These are phyloP conservation scores for Filosporella fistucella DNA, from an alignment of 495 filamentous ascomycete genomes.

Conservation along the genomic window DNA sequence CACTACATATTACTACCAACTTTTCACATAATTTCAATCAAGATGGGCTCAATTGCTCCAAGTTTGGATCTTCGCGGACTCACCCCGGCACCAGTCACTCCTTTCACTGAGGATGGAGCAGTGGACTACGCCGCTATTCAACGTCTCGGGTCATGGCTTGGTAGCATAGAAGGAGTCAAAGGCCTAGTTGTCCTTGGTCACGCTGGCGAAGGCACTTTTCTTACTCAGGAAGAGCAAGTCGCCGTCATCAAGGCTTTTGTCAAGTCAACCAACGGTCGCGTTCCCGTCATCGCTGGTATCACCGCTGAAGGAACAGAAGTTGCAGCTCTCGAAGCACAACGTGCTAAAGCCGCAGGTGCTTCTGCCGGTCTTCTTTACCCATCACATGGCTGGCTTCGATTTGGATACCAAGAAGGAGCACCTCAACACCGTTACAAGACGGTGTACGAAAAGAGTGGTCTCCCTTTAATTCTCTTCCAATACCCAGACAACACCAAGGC, in stretches of 20 bases:
- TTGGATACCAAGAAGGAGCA: slow-evolving; percentile 32
- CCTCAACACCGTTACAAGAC: slow-evolving; percentile 31
- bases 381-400: slow-evolving; percentile 34
- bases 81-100: slow-evolving; percentile 32
- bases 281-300: slow-evolving; percentile 33
- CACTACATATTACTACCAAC: no score
- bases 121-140: slow-evolving; percentile 32
- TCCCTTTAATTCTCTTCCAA: slow-evolving; percentile 34
- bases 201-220: slow-evolving; percentile 33
- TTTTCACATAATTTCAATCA: no score
- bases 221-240: slow-evolving; percentile 30
- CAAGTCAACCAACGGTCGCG: slow-evolving; percentile 30
- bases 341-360: slow-evolving; percentile 32
- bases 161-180: slow-evolving; percentile 31
- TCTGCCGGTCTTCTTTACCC: slow-evolving; percentile 33
- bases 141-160: slow-evolving; percentile 32
- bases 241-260: slow-evolving; percentile 32
- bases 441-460: slow-evolving; percentile 29
- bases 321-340: slow-evolving; percentile 32
- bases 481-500: slow-evolving; percentile 36
- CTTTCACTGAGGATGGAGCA: slow-evolving; percentile 26
- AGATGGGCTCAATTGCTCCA: neutral
- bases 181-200: slow-evolving; percentile 33
- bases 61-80: slow-evolving; percentile 26
- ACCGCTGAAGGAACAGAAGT: slow-evolving; percentile 33